Conservation (phyloP, 306 rosid species). For the Cucumis hystrix region DNA sequence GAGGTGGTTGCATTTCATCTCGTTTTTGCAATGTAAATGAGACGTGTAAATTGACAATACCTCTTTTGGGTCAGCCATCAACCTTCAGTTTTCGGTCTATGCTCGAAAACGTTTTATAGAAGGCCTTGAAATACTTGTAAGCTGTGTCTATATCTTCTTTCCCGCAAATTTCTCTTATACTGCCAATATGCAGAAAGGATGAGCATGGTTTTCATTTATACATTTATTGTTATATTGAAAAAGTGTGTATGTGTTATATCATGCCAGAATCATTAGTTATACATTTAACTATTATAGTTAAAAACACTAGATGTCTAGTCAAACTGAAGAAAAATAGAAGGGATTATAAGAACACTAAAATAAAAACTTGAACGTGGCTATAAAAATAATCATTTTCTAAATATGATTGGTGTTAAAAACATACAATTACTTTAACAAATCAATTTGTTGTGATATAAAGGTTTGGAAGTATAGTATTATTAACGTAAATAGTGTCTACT, state of each 20-base stretch:
- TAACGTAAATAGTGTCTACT: too few species aligned
- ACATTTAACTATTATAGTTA: too few species aligned
- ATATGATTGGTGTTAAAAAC: too few species aligned
- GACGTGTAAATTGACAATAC: neutral
- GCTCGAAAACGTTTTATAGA: constrained; percentile 61
- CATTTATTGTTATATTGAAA: neutral
- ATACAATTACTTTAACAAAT: neutral
- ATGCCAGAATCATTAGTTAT: too few species aligned
- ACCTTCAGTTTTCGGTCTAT: constrained; percentile 57
- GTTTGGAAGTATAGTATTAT: neutral
- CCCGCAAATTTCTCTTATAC: constrained; percentile 89
- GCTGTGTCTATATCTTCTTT: constrained; percentile 84
- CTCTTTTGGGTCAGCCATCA: constrained; percentile 25
- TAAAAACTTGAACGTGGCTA: neutral
- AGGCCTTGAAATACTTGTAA: constrained; percentile 83
- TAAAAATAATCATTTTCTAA: neutral
- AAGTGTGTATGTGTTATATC: neutral
- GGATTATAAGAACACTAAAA: neutral
- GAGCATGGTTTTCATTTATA: neutral
- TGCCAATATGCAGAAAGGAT: constrained; percentile 20
- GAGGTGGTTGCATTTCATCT: neutral
- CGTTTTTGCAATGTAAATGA: neutral
- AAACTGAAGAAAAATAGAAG: too few species aligned
- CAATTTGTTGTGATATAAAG: neutral
- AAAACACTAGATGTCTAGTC: neutral